phyloP scores from a whole-genome alignment of 345 rosid genomes.

The Mangifera indica region DNA sequence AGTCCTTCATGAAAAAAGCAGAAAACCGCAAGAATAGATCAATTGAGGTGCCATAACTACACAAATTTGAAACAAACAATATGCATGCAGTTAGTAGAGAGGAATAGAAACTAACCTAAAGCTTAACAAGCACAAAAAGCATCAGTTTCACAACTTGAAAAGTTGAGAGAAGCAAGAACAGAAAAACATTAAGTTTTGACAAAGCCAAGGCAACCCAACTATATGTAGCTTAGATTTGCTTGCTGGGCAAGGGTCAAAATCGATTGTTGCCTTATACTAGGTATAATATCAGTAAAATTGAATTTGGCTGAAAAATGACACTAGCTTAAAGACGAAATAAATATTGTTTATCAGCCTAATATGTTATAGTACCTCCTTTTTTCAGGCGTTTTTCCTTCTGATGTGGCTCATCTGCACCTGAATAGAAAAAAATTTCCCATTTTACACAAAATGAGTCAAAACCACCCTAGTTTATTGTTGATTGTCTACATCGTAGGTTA shows the following conservation, averaged over 20 bases:
- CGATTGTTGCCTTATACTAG: neutral
- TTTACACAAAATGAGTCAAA: constrained; percentile 12
- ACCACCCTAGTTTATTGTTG: neutral
- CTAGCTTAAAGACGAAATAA: neutral
- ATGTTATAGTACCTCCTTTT: constrained; percentile 33
- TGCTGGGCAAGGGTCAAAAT: neutral
- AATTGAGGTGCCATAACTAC: neutral
- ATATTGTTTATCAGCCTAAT: neutral
- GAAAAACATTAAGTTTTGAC: neutral
- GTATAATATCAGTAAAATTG: neutral
- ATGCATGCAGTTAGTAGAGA: neutral
- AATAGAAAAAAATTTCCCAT: constrained; percentile 7
- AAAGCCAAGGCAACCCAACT: neutral
- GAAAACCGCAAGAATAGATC: constrained; percentile 10
- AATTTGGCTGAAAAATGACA: neutral
- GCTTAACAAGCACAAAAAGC: neutral
- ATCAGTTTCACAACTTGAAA: constrained; percentile 3
- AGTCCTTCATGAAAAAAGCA: constrained; percentile 42
- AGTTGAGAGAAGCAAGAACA: neutral
- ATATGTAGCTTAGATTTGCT: neutral
- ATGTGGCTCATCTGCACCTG: constrained; percentile 42
- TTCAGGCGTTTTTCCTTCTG: constrained; percentile 53
- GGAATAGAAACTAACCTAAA: neutral
- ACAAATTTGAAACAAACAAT: neutral
- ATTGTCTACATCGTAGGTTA: neutral